Base-by-base conservation (phyloP, 2,329 filamentous ascomycete species). In the Lanzia echinophila region DNA sequence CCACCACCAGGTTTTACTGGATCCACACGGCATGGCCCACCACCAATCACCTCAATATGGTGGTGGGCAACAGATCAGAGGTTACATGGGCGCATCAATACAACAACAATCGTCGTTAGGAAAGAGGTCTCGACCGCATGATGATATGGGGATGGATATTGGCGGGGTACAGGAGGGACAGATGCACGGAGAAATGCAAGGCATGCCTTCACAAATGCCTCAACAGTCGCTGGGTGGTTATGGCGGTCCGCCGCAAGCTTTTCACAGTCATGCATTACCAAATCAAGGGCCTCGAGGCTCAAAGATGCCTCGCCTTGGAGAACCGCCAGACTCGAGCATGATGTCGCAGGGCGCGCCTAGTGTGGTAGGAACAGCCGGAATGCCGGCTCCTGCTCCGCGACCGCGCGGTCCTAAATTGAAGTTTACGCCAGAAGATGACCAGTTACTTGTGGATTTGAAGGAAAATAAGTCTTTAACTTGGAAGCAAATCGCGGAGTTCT, bases 401-500 rank as follows among this genome's bases (percentile, higher is more conserved):
- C 91, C 91, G 10, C 83, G 88, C 56, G 90, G 89, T 3, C 90
- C 90, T 6, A 96, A 96, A 72, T 77, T 95, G 62, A 96, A 96
- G 71, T 96, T 96, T 67, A 96, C 90, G 1, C 84, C 88, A 10
- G 90, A 95, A 69, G 91, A 96, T 68, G 91, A 96, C 70, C 84
- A 88, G 62, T 74, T 95, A 46, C 77, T 96, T 51, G 85, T 96
- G 54, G 88, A 95, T 67, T 75, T 96, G 58, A 96, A 96, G 70
- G 91, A 96, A 72, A 91, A 94, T 66, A 95, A 94, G 71, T 91
- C 89, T 67, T 76, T 96, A 67, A 95, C 91, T 4, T 96, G 91
- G 91, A 96, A 95, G 72, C 91, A 96, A 75, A 96, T 96, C 66
- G 89, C 90, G 54, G 91, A 96, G 67, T 96, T 96, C 72, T 96